A percentile compares a stretch with the other conserved stretches of the same genome.
These are phyloP conservation scores for Xylaria multiplex DNA, from an alignment of 2,329 filamentous ascomycete species.

Conservation along the genomic window DNA sequence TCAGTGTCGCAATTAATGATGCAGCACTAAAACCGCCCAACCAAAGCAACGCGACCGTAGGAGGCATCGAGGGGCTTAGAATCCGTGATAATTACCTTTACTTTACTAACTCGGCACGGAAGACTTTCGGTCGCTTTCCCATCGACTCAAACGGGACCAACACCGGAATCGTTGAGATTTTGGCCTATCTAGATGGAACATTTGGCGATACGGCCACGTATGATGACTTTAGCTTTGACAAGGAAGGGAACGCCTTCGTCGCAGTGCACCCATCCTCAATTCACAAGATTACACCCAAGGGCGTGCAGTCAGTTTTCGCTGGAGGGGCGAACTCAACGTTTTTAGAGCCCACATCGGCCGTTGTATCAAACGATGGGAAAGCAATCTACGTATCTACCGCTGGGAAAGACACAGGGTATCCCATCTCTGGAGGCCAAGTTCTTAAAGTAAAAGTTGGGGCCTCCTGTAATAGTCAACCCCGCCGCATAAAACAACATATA, in stretches of 20 bases:
- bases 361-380: slow-evolving; percentile 33
- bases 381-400: slow-evolving; percentile 39
- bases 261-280: slow-evolving; percentile 37
- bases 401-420: slow-evolving; percentile 28
- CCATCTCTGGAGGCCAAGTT: slow-evolving; percentile 33
- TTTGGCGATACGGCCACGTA: slow-evolving; percentile 19
- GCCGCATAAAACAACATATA: not conserved
- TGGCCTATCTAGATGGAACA: slow-evolving; percentile 23
- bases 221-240: slow-evolving; percentile 40
- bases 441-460: slow-evolving; percentile 22
- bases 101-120: slow-evolving; percentile 40
- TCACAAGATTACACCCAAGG: slow-evolving; percentile 36
- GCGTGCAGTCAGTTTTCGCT: slow-evolving; percentile 33
- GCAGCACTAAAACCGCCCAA: slow-evolving; percentile 24
- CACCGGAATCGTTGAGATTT: slow-evolving; percentile 34
- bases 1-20: slow-evolving; percentile 34
- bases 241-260: slow-evolving; percentile 35
- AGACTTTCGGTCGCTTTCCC: slow-evolving; percentile 29
- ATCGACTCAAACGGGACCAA: slow-evolving; percentile 34
- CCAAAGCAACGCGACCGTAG: slow-evolving; percentile 4
- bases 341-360: slow-evolving; percentile 37
- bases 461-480: not conserved
- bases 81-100: slow-evolving; percentile 36
- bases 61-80: slow-evolving; percentile 39
- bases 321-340: slow-evolving; percentile 25